Percentiles rank a stretch among this genome's conserved stretches.
Evolutionary conservation across 345 rosid species (phyloP).

Genomic region (Trapa bicornis): DNA sequence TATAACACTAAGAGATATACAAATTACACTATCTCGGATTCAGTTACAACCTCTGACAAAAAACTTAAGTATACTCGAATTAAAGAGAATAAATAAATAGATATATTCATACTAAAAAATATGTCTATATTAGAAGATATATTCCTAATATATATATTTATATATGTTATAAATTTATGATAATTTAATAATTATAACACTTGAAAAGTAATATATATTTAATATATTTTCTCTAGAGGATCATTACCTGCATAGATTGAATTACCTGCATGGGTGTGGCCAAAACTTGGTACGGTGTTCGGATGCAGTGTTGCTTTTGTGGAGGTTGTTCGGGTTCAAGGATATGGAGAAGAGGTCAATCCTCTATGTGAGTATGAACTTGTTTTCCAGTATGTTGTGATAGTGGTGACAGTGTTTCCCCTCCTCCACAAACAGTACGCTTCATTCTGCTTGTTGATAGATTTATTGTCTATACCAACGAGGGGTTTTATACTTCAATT

Average conservation of each 20-base stretch:
- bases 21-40: no score
- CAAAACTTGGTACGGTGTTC: constrained; percentile 99
- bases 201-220: no score
- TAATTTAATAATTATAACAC: no score
- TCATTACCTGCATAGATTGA: constrained; percentile 92
- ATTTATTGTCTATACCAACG: background rate
- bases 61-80: no score
- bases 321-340: constrained; percentile 92
- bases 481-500: background rate
- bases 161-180: no score
- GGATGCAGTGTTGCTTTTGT: constrained; percentile 84
- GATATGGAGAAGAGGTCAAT: constrained; percentile 87
- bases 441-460: background rate
- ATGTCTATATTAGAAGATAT: no score
- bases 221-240: constrained; percentile 80
- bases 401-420: constrained; percentile 9
- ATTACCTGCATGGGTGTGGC: constrained; percentile 95
- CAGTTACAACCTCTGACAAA: no score
- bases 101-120: no score
- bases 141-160: no score
- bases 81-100: no score
- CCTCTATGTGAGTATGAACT: constrained; percentile 61
- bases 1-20: no score
- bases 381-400: background rate
- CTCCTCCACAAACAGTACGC: constrained; percentile 12